These are phyloP conservation scores for Boletus edulis DNA, from an alignment of 768 basidiomycete genomes.

Conservation along the genomic window DNA sequence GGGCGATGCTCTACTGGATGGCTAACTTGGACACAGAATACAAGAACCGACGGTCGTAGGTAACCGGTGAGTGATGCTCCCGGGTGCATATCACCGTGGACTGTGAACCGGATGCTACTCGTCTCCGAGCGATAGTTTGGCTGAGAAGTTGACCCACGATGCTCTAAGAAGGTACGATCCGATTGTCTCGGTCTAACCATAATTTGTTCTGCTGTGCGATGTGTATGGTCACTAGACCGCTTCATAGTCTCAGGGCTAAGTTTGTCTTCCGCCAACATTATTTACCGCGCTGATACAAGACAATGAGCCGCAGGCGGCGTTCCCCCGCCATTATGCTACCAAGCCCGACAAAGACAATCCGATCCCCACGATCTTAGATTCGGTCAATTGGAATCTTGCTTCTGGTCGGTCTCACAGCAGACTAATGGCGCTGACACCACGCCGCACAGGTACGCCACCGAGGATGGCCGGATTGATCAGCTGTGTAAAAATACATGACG, in stretches of 20 bases:
- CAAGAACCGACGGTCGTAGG: no score
- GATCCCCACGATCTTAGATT: conserved; percentile 3
- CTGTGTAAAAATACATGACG: conserved; percentile 1
- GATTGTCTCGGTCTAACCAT: not conserved
- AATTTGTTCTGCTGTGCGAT: not conserved
- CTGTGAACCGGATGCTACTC: not conserved
- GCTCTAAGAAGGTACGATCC: not conserved
- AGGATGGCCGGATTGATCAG: not conserved
- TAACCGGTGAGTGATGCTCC: not conserved
- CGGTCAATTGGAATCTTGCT: not conserved
- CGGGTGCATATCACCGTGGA: not conserved
- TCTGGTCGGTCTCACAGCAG: not conserved
- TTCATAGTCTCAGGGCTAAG: not conserved
- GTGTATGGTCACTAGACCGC: not conserved
- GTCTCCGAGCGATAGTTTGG: not conserved
- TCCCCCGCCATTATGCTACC: not conserved
- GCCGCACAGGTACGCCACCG: not conserved
- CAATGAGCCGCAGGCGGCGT: not conserved
- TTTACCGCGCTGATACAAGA: not conserved
- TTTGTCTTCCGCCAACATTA: not conserved
- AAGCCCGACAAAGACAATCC: not conserved
- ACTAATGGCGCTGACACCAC: not conserved
- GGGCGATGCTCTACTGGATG: not conserved
- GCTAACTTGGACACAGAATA: not conserved
- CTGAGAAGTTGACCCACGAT: not conserved